A percentile compares a stretch with the other conserved stretches of the same genome.
These are phyloP conservation scores for Collariella sp. DNA, from an alignment of 495 filamentous ascomycete species.

Conservation along the genomic window DNA sequence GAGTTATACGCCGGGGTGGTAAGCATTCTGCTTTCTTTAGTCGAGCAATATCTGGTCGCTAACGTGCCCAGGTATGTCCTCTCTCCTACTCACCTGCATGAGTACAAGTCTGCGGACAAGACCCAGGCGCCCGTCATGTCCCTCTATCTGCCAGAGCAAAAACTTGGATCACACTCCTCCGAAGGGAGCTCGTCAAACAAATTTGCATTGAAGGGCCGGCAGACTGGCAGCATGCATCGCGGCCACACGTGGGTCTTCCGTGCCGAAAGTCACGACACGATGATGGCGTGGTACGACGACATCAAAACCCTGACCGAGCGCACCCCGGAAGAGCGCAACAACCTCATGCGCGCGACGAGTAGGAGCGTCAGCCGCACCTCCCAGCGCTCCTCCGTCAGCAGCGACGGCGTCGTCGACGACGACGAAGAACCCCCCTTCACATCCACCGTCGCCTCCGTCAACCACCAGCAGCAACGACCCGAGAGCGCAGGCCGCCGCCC, in stretches of 20 bases:
- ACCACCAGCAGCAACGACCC: slow-evolving; percentile 35
- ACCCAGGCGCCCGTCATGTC: slow-evolving; percentile 79
- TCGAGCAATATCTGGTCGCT: slow-evolving; percentile 16
- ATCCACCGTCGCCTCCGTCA: slow-evolving; percentile 43
- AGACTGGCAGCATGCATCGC: slow-evolving; percentile 86
- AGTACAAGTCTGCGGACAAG: slow-evolving; percentile 85
- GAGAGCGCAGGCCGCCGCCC: slow-evolving; percentile 45
- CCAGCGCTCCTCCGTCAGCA: slow-evolving; percentile 56
- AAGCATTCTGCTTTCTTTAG: slow-evolving; percentile 26
- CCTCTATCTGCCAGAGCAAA: slow-evolving; percentile 86
- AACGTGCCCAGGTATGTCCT: slow-evolving; percentile 74
- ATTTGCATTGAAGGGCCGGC: slow-evolving; percentile 92
- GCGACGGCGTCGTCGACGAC: slow-evolving; percentile 69
- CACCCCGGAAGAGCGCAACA: slow-evolving; percentile 80
- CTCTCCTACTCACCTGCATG: slow-evolving; percentile 92
- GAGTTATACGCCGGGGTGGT: slow-evolving; percentile 96
- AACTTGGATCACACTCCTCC: slow-evolving; percentile 83
- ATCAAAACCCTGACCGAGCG: slow-evolving; percentile 80
- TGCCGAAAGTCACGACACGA: slow-evolving; percentile 87
- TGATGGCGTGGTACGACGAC: slow-evolving; percentile 95
- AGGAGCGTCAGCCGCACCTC: slow-evolving; percentile 66
- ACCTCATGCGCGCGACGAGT: slow-evolving; percentile 71
- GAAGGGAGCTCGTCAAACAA: slow-evolving; percentile 88
- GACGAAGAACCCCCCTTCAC: slow-evolving; percentile 76
- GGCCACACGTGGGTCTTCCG: slow-evolving; percentile 98